These are phyloP conservation scores for Ophiostoma sp. DNA, from an alignment of 2,329 filamentous ascomycete species.

Conservation along the genomic window DNA sequence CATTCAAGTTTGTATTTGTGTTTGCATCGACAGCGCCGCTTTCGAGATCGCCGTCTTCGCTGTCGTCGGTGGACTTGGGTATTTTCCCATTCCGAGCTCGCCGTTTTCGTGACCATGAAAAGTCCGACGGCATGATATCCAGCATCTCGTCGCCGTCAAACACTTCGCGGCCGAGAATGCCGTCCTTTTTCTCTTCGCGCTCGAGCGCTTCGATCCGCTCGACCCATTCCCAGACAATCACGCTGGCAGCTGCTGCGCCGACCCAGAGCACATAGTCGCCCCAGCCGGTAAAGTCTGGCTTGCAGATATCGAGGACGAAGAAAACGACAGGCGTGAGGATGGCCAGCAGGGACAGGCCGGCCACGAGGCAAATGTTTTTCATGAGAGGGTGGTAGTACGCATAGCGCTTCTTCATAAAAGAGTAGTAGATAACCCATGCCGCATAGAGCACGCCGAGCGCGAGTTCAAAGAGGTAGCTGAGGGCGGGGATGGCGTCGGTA, in stretches of 20 bases:
- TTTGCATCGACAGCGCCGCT: neutral
- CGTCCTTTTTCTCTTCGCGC: conserved; percentile 88
- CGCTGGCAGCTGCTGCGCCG: conserved; percentile 86
- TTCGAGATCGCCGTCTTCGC: conserved; percentile 37
- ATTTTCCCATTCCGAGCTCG: conserved; percentile 22
- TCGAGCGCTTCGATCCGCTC: conserved; percentile 90
- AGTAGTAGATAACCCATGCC: conserved; percentile 90
- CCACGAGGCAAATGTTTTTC: conserved; percentile 80
- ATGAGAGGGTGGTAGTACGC: conserved; percentile 87
- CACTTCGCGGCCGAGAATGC: conserved; percentile 81
- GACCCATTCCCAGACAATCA: conserved; percentile 98
- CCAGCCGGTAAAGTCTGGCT: conserved; percentile 82
- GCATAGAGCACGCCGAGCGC: conserved; percentile 83
- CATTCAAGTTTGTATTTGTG: neutral
- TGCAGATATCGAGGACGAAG: conserved; percentile 84
- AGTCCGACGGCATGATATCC: conserved; percentile 53
- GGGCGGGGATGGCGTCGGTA: conserved; percentile 80
- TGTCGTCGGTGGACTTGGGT: conserved; percentile 25
- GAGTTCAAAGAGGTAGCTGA: conserved; percentile 86
- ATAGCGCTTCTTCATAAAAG: conserved; percentile 84
- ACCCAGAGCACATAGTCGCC: conserved; percentile 95
- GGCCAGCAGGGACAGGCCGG: conserved; percentile 70
- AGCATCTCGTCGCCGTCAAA: conserved; percentile 94
- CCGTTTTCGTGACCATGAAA: conserved; percentile 41
- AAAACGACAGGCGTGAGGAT: conserved; percentile 87